Conservation (phyloP, 2,329 filamentous ascomycete genomes). For the Exutisphaerella laricina region DNA sequence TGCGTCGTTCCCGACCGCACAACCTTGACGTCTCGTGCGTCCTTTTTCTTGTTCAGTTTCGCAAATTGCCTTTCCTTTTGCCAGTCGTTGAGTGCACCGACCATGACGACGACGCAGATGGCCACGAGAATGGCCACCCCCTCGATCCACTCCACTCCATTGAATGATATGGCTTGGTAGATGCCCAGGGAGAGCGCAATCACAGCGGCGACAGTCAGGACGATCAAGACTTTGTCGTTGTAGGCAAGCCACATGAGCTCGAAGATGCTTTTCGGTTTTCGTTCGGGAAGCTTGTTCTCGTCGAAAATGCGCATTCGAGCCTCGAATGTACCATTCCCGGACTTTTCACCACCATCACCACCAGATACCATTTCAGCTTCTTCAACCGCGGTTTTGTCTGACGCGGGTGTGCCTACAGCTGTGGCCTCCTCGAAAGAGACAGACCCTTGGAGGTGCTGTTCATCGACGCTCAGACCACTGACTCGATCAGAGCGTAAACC, state of each 20-base stretch:
- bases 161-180: slow-evolving; percentile 55
- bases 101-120: slow-evolving; percentile 68
- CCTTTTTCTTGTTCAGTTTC: slow-evolving; percentile 73
- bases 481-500: slow-evolving; percentile 62
- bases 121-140: slow-evolving; percentile 74
- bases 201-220: slow-evolving; percentile 64
- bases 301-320: slow-evolving; percentile 67
- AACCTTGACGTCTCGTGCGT: slow-evolving; percentile 68
- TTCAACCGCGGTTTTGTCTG: slow-evolving; percentile 25
- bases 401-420: slow-evolving; percentile 24
- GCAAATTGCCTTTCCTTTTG: slow-evolving; percentile 78
- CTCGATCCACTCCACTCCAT: slow-evolving; percentile 73
- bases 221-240: slow-evolving; percentile 73
- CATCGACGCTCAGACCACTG: slow-evolving; percentile 65
- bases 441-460: slow-evolving; percentile 56
- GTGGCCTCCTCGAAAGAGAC: slow-evolving; percentile 63
- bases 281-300: slow-evolving; percentile 63
- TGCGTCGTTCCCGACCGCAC: slow-evolving; percentile 66
- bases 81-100: slow-evolving; percentile 75
- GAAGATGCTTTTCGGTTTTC: slow-evolving; percentile 64
- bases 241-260: slow-evolving; percentile 74
- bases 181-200: slow-evolving; percentile 70
- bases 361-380: slow-evolving; percentile 20
- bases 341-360: slow-evolving; percentile 12
- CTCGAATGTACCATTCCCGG: slow-evolving; percentile 37